A percentile compares a stretch with the other conserved stretches of the same genome.
Conservation (phyloP, 148 eudicot species). For the Chenopodium berlandieri region DNA sequence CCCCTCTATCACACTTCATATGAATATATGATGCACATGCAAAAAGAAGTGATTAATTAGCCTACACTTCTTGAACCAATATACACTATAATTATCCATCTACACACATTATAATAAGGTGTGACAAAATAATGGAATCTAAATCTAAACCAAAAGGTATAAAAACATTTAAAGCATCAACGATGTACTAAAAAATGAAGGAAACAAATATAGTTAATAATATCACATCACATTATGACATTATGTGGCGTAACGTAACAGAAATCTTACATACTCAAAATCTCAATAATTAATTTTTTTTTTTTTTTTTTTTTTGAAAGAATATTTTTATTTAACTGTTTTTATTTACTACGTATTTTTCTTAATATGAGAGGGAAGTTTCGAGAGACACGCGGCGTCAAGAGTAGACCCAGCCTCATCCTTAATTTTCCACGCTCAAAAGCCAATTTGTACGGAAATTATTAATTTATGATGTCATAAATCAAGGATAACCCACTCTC, state of each 20-base stretch:
- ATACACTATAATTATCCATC: background rate
- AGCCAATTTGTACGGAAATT: background rate
- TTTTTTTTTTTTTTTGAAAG: background rate
- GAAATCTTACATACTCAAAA: background rate
- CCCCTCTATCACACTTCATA: background rate
- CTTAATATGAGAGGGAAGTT: background rate
- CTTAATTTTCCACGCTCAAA: background rate
- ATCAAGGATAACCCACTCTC: background rate
- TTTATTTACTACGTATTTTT: too few relatives aligned
- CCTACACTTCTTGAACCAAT: background rate
- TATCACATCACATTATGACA: background rate
- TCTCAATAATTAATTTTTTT: too few relatives aligned
- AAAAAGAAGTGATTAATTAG: background rate
- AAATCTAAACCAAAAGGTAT: background rate
- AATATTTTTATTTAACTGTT: too few relatives aligned
- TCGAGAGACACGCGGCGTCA: constrained; percentile 3
- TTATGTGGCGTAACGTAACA: constrained; percentile 13
- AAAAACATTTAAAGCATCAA: background rate
- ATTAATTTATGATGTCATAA: too few relatives aligned
- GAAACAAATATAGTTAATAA: background rate
- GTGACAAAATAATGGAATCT: background rate
- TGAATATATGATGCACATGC: background rate
- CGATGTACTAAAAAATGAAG: background rate
- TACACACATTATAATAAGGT: too few relatives aligned
- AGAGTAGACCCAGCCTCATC: background rate